phyloP scores from a whole-genome alignment of 768 basidiomycete genomes.

The Panellus pusillus region DNA sequence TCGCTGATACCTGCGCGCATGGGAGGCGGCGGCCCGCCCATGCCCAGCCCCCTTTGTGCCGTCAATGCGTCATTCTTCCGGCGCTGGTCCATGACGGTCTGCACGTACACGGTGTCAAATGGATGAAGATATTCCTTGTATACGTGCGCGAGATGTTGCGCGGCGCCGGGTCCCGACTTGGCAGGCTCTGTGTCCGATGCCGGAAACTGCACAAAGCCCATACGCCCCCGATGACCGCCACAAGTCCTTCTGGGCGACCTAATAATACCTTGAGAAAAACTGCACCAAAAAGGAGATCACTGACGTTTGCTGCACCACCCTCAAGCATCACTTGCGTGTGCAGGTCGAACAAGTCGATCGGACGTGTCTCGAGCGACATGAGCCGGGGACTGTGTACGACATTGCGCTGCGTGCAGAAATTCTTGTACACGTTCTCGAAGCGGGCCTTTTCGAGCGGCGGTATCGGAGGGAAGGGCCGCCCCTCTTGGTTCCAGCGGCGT shows the following conservation, averaged over 20 bases:
- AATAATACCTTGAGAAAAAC: conserved; percentile 14
- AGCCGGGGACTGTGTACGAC: conserved; percentile 41
- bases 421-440: conserved; percentile 54
- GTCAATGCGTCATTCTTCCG: conserved; percentile 23
- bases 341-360: conserved; percentile 59
- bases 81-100: conserved; percentile 38
- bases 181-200: conserved; percentile 60
- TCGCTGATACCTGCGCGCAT: conserved; percentile 18
- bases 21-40: background rate
- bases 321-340: conserved; percentile 61
- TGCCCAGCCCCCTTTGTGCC: conserved; percentile 5
- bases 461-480: conserved; percentile 16
- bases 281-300: conserved; percentile 18
- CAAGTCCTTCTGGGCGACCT: conserved; percentile 56
- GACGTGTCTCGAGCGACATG: conserved; percentile 50
- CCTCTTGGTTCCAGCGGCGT: conserved; percentile 13
- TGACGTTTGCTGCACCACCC: conserved; percentile 52
- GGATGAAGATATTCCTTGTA: conserved; percentile 57
- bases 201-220: conserved; percentile 67
- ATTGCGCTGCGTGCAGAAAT: conserved; percentile 44
- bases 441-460: conserved; percentile 49
- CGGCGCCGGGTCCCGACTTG: conserved; percentile 61
- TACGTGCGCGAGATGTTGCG: conserved; percentile 56
- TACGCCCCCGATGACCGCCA: conserved; percentile 69
- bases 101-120: conserved; percentile 59